Percentiles rank a stretch among this genome's conserved stretches.
These are phyloP conservation scores for Huntiella moniliformis DNA, from an alignment of 2,329 filamentous ascomycete genomes.

Conservation along the genomic window DNA sequence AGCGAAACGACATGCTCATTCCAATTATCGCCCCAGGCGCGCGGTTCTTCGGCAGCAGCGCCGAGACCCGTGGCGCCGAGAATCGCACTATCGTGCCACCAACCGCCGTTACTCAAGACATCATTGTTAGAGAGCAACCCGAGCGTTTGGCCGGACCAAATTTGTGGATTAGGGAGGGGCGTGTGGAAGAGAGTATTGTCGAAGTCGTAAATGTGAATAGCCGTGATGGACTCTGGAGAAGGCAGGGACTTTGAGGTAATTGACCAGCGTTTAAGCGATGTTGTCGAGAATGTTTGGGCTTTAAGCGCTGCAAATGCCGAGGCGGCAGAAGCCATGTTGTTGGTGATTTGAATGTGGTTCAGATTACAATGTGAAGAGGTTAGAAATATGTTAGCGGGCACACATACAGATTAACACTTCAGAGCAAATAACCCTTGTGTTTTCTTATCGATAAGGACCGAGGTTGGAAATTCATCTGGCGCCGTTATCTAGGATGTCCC, in stretches of 20 bases:
- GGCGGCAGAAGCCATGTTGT: constrained; percentile 3
- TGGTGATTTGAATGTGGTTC: too few relatives aligned
- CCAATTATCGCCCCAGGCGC: constrained; percentile 88
- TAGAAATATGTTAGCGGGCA: too few relatives aligned
- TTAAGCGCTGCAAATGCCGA: constrained; percentile 10
- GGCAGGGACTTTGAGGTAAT: constrained; percentile 7
- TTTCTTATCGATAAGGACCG: too few relatives aligned
- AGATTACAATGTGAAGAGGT: too few relatives aligned
- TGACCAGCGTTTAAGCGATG: constrained; percentile 10
- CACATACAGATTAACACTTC: too few relatives aligned
- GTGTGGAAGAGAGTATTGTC: constrained; percentile 93
- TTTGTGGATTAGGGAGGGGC: constrained; percentile 67
- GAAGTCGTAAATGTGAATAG: constrained; percentile 90
- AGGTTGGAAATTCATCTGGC: too few relatives aligned
- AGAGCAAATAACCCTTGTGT: too few relatives aligned
- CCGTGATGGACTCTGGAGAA: constrained; percentile 44
- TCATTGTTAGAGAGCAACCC: constrained; percentile 60
- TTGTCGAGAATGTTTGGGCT: constrained; percentile 8
- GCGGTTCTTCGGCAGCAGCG: constrained; percentile 58
- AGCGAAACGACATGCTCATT: constrained; percentile 77
- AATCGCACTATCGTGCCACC: constrained; percentile 90
- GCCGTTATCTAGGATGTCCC: too few relatives aligned
- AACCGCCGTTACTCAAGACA: constrained; percentile 64
- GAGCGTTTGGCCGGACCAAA: constrained; percentile 69
- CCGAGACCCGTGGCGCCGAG: constrained; percentile 75